phyloP scores from a whole-genome alignment of 352 stramenopile genomes.

The Salisapilia sapeloensis region DNA sequence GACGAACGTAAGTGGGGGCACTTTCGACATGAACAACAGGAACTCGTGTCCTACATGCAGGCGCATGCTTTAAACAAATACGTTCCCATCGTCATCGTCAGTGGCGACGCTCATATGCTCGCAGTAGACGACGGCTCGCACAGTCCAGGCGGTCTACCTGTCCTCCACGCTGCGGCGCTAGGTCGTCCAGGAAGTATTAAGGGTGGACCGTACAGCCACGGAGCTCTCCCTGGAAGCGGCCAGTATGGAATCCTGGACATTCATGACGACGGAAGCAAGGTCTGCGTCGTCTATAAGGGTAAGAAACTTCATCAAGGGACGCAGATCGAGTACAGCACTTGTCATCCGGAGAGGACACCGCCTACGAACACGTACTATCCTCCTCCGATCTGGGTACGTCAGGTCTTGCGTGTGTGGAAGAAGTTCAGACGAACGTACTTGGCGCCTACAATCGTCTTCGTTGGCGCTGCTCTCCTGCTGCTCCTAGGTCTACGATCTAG shows the following conservation, averaged over 20 bases:
- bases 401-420: constrained; percentile 33
- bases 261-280: constrained; percentile 37
- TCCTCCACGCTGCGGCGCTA: constrained; percentile 68
- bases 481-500: not conserved
- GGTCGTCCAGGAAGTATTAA: constrained; percentile 71
- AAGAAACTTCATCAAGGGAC: constrained; percentile 32
- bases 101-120: constrained; percentile 81
- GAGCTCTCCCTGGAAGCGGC: constrained; percentile 50
- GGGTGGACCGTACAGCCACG: constrained; percentile 77
- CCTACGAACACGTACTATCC: constrained; percentile 35
- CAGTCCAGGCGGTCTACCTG: constrained; percentile 51
- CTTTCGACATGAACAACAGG: constrained; percentile 61
- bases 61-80: constrained; percentile 39
- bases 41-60: constrained; percentile 62
- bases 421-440: too few relatives aligned
- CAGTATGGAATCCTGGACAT: constrained; percentile 75
- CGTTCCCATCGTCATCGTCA: constrained; percentile 68
- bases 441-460: too few relatives aligned
- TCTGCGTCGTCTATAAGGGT: constrained; percentile 58
- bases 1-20: constrained; percentile 78
- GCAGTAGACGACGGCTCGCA: constrained; percentile 66
- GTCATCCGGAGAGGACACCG: constrained; percentile 43
- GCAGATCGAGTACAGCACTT: constrained; percentile 64
- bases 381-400: constrained; percentile 30
- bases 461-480: too few relatives aligned